These are phyloP conservation scores for Phytopythium kandeliae DNA, from an alignment of 352 stramenopile species.

Conservation along the genomic window DNA sequence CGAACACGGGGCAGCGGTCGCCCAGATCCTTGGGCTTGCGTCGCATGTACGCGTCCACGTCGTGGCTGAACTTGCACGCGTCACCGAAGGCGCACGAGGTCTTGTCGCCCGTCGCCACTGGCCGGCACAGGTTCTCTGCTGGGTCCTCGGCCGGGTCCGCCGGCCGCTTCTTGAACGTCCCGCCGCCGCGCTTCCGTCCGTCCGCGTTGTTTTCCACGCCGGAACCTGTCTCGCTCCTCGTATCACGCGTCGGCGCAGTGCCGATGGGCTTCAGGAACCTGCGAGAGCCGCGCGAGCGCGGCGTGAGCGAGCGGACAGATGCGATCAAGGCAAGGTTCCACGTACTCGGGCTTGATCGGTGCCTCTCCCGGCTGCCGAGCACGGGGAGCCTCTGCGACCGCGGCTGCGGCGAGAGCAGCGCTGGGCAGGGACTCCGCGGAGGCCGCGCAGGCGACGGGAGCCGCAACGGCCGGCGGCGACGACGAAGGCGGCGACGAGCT, in stretches of 20 bases:
- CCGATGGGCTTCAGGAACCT: conserved; percentile 65
- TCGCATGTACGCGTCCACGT: conserved; percentile 80
- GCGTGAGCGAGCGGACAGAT: background rate
- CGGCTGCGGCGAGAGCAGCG: no score
- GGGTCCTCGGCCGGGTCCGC: conserved; percentile 58
- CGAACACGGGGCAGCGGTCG: conserved; percentile 74
- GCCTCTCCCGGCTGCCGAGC: conserved; percentile 23
- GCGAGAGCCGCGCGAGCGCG: background rate
- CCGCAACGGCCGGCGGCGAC: no score
- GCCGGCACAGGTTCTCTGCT: conserved; percentile 57
- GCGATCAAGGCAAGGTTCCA: background rate
- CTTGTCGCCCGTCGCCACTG: conserved; percentile 46
- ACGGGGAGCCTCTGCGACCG: no score
- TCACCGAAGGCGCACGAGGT: conserved; percentile 65
- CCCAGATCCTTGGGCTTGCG: conserved; percentile 80
- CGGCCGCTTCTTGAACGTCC: conserved; percentile 86
- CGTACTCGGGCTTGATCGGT: conserved; percentile 20
- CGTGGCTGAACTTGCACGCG: conserved; percentile 84
- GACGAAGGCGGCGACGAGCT: no score
- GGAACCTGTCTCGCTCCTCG: conserved; percentile 1
- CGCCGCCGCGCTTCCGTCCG: conserved; percentile 26
- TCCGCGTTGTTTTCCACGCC: conserved; percentile 11
- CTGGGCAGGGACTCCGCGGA: no score
- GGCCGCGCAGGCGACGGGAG: no score
- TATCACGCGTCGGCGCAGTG: conserved; percentile 8